Conservation (phyloP, 208 protist species). For the Perkinsela sp. region DNA sequence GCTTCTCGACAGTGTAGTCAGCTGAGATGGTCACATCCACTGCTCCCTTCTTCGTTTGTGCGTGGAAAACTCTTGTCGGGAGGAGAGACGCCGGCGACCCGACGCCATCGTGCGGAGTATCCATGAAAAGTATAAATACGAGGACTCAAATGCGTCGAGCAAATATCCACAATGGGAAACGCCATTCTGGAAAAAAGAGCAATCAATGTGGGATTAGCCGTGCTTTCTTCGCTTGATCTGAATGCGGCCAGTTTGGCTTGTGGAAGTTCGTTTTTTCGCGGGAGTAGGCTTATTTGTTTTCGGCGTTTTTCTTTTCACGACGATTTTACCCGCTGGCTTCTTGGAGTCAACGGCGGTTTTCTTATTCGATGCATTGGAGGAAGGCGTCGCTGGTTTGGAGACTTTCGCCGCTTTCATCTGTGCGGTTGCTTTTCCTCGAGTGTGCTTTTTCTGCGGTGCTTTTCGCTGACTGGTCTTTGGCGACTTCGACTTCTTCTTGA, state of each 20-base stretch:
- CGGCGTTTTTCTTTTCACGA: no score
- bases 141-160: no score
- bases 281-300: no score
- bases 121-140: no score
- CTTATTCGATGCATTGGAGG: constrained; percentile 8
- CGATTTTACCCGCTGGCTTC: no score
- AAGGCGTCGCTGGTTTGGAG: constrained; percentile 2
- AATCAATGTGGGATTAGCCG: no score
- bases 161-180: no score
- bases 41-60: not conserved
- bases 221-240: not conserved
- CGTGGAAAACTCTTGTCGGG: not conserved
- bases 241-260: not conserved
- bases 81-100: not conserved
- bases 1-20: constrained; percentile 13
- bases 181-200: no score
- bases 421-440: not conserved
- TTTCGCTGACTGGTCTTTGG: constrained; percentile 1
- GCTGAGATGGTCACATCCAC: not conserved
- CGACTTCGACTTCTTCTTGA: not conserved
- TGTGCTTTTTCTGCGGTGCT: not conserved
- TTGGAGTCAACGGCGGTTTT: no score
- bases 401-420: constrained; percentile 8
- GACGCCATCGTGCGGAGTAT: no score
- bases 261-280: no score